Evolutionary conservation across 169 alveolate species (phyloP).

Genomic region (Hammondia hammondi): DNA sequence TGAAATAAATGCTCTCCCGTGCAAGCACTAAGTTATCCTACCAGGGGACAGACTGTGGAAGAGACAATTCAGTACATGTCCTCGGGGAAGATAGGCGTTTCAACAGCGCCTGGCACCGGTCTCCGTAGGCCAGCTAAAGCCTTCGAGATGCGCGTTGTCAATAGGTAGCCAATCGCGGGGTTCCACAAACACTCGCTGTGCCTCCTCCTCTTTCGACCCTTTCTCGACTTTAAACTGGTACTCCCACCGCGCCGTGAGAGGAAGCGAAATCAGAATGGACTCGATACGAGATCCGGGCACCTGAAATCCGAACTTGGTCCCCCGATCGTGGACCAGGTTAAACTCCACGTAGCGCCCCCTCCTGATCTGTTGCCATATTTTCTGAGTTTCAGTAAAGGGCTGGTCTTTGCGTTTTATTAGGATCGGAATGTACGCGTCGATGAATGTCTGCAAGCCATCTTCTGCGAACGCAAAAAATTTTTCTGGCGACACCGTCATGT

Average conservation of each 20-base stretch:
- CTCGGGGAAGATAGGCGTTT: too few species aligned
- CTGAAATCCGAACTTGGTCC: conserved; percentile 87
- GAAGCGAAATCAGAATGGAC: conserved; percentile 81
- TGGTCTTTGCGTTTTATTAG: conserved; percentile 77
- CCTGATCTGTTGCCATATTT: conserved; percentile 86
- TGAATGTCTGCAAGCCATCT: conserved; percentile 50
- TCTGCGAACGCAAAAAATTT: conserved; percentile 56
- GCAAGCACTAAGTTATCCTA: too few species aligned
- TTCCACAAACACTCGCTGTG: conserved; percentile 66
- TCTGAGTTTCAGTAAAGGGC: conserved; percentile 80
- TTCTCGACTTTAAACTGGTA: conserved; percentile 58
- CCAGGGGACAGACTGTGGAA: too few species aligned
- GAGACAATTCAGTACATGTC: too few species aligned
- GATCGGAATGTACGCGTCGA: conserved; percentile 80
- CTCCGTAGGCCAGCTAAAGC: conserved; percentile 3
- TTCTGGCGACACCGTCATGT: conserved; percentile 63
- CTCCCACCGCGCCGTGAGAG: conserved; percentile 83
- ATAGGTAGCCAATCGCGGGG: conserved; percentile 81
- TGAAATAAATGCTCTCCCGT: too few species aligned
- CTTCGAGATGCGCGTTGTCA: neutral
- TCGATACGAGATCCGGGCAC: conserved; percentile 77
- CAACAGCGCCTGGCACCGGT: neutral
- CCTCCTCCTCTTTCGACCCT: conserved; percentile 76
- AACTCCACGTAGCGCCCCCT: conserved; percentile 91
- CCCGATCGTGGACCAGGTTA: conserved; percentile 86